Base-by-base conservation (phyloP, 768 basidiomycete species). In the Royoungia palumana region DNA sequence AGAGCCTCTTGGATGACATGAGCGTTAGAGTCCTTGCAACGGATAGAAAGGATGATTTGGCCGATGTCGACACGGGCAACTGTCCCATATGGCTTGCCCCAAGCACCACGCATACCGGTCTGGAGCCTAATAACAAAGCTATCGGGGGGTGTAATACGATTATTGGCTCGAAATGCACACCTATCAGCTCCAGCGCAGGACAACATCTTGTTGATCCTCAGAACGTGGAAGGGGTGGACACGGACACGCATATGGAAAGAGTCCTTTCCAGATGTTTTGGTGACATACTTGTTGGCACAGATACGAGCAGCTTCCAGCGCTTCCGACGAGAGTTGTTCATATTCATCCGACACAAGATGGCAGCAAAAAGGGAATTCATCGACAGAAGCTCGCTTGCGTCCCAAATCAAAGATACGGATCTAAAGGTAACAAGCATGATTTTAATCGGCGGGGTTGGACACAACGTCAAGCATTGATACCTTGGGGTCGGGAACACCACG, bases 121-220 rank as follows among this genome's bases (percentile, higher is more conserved):
- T 93, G 90, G 50, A 95, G 81, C 65, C 90, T 89, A 58, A 1
- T 44, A 22, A 21, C 5, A 28, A 28, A n/a, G n/a, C n/a, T 17
- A 20, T 24, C 0, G 12, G 41, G 28, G 24, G 0, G 1, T 19
- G 3, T 1, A 0, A 12, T 11, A 22, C 6, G n/a, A 5, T 13
- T 20, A 2, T 12, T 4, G 22, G 17, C 9, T 14, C 8, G 9
- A n/a, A 6, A 7, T 52, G 16, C 49, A 3, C 19, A 87, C 90
- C 91, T 79, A 92, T 99, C 96, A 63, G 96, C 94, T 61, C 96
- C 95, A 61, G 96, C 96, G 70, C 96, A 98, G 50, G 87, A 89
- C 80, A 98, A 89, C 91, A 96, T 98, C 86, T 99, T 98, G 89
- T 98, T 96, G 85, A 96, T 96, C 56, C 96, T 89, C 75, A 99